A percentile compares a stretch with the other conserved stretches of the same genome.
These are phyloP conservation scores for Trichaptum fuscoviolaceum DNA, from an alignment of 768 basidiomycete species.

Conservation along the genomic window DNA sequence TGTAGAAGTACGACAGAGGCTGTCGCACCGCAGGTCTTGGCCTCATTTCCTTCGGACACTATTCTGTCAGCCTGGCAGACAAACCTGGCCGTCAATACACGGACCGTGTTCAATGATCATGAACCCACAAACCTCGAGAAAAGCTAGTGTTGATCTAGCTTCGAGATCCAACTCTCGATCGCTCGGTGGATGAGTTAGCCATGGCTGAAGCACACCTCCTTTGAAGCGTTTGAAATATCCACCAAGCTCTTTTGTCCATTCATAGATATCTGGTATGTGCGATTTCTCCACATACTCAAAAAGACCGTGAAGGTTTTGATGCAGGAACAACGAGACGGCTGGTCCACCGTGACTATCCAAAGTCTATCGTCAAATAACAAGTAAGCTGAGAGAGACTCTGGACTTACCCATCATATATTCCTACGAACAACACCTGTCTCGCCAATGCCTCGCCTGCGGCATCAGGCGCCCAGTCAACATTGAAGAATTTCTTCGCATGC, in stretches of 20 bases:
- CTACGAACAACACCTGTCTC: conserved; percentile 77
- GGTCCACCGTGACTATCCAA: conserved; percentile 84
- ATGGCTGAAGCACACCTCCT: conserved; percentile 73
- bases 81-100: conserved; percentile 7
- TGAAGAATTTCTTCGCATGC: conserved; percentile 56
- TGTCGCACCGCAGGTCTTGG: conserved; percentile 81
- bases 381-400: not conserved
- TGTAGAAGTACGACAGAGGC: conserved; percentile 91
- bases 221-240: conserved; percentile 90
- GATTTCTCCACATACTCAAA: conserved; percentile 74
- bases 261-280: conserved; percentile 68
- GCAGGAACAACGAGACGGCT: conserved; percentile 81
- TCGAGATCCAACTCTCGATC: conserved; percentile 58
- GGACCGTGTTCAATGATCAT: conserved; percentile 1
- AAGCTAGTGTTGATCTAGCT: conserved; percentile 80
- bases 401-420: conserved; percentile 85
- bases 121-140: conserved; percentile 64
- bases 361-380: conserved; percentile 10
- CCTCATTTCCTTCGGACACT: conserved; percentile 61
- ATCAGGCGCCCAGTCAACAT: conserved; percentile 69
- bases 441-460: conserved; percentile 49
- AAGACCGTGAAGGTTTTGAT: conserved; percentile 78
- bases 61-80: conserved; percentile 66
- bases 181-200: conserved; percentile 36
- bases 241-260: conserved; percentile 73